Evolutionary conservation across 1,284 basidiomycete genomes (phyloP).

Genomic region (Apiotrichum akiyoshidainum): DNA sequence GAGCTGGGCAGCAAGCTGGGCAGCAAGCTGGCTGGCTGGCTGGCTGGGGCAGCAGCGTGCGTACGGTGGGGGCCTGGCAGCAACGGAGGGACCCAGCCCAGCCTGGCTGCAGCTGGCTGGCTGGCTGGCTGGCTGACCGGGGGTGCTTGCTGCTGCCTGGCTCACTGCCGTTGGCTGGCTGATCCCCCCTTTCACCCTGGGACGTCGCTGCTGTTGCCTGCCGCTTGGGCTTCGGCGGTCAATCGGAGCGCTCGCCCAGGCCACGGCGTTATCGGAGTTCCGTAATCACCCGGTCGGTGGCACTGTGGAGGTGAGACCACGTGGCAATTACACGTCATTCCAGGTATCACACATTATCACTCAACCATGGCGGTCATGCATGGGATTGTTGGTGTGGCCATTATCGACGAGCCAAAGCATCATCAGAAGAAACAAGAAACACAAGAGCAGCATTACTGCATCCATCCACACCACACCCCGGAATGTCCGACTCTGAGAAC

Average conservation of each 20-base stretch:
- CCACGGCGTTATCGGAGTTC: slow-evolving; percentile 3
- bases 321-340: background rate
- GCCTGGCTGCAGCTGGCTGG: background rate
- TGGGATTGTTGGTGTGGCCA: background rate
- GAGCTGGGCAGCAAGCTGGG: background rate
- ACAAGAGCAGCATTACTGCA: too few species aligned
- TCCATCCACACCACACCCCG: background rate
- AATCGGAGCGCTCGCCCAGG: background rate
- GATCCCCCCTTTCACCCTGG: too few species aligned
- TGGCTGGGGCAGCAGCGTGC: too few species aligned
- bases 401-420: background rate
- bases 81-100: background rate
- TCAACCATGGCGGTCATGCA: too few species aligned
- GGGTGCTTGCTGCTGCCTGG: background rate
- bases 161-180: background rate
- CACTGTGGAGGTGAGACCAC: background rate
- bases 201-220: too few species aligned
- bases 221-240: background rate
- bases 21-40: slow-evolving; percentile 5
- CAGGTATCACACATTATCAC: background rate
- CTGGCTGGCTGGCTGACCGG: too few species aligned
- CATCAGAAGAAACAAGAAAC: slow-evolving; percentile 3
- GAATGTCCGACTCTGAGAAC: slow-evolving; percentile 27
- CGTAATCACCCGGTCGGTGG: slow-evolving; percentile 4
- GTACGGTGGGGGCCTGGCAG: background rate